phyloP scores from a whole-genome alignment of 495 filamentous ascomycete species.

The Penicillium bovifimosum region DNA sequence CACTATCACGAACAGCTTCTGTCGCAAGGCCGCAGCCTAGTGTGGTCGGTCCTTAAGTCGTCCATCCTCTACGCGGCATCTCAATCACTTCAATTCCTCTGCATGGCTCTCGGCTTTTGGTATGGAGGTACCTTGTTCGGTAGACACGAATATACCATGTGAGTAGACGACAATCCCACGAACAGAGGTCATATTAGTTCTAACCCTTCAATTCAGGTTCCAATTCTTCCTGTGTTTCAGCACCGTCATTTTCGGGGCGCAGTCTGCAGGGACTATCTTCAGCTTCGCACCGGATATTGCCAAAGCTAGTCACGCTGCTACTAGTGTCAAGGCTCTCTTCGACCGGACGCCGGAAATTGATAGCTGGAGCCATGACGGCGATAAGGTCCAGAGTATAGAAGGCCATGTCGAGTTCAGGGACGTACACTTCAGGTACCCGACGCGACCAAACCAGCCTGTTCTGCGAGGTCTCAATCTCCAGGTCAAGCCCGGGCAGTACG shows the following conservation, averaged over 20 bases:
- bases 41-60: conserved; percentile 61
- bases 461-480: conserved; percentile 69
- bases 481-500: conserved; percentile 70
- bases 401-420: conserved; percentile 69
- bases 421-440: conserved; percentile 79
- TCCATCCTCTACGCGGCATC: conserved; percentile 73
- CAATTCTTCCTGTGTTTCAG: conserved; percentile 84
- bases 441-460: conserved; percentile 71
- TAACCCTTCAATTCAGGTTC: too few species aligned
- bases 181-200: too few species aligned
- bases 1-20: conserved; percentile 64
- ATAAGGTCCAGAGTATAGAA: conserved; percentile 47
- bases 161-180: too few species aligned
- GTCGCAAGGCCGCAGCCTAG: conserved; percentile 53
- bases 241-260: conserved; percentile 74
- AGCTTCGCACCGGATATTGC: conserved; percentile 83
- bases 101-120: conserved; percentile 88
- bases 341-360: conserved; percentile 75
- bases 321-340: conserved; percentile 72
- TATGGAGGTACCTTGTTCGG: conserved; percentile 79
- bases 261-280: conserved; percentile 82
- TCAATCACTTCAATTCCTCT: conserved; percentile 74
- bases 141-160: conserved; percentile 61
- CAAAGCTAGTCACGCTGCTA: conserved; percentile 76
- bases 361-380: conserved; percentile 72